Evolutionary conservation across 1,284 basidiomycete species (phyloP).

Genomic region (Serendipita sp.): DNA sequence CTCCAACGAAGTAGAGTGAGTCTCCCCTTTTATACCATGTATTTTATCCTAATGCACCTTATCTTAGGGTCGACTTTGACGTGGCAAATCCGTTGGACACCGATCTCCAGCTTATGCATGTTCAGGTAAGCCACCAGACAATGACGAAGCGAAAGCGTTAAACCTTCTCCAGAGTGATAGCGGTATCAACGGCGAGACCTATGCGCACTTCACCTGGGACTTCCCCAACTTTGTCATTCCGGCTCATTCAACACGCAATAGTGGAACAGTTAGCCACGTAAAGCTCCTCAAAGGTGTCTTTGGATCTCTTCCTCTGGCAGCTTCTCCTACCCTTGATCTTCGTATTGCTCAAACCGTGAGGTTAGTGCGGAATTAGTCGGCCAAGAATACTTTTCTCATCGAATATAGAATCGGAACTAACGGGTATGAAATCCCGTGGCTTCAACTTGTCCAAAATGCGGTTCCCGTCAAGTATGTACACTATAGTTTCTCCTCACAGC

Average conservation of each 20-base stretch:
- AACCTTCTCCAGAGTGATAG: slow-evolving; percentile 42
- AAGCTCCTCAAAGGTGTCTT: slow-evolving; percentile 41
- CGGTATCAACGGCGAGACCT: slow-evolving; percentile 35
- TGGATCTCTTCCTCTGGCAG: slow-evolving; percentile 39
- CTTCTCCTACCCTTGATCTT: slow-evolving; percentile 38
- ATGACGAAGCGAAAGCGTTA: slow-evolving; percentile 22
- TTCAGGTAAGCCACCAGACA: neutral
- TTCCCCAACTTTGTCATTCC: slow-evolving; percentile 44
- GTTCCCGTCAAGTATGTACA: slow-evolving; percentile 32
- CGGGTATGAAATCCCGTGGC: slow-evolving; percentile 44
- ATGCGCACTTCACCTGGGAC: slow-evolving; percentile 39
- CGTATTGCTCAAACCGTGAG: slow-evolving; percentile 33
- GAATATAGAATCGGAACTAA: slow-evolving; percentile 25
- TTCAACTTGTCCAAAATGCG: slow-evolving; percentile 32
- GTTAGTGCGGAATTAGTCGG: slow-evolving; percentile 15
- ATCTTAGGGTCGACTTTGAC: neutral
- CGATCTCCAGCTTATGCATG: slow-evolving; percentile 23
- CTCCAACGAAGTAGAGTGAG: slow-evolving; percentile 33
- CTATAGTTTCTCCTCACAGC: neutral
- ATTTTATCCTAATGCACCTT: neutral
- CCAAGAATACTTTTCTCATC: neutral
- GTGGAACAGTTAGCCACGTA: slow-evolving; percentile 40
- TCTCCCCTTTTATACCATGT: slow-evolving; percentile 1
- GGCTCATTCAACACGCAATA: slow-evolving; percentile 40
- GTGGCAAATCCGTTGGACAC: slow-evolving; percentile 43